A percentile compares a stretch with the other conserved stretches of the same genome.
Conservation (phyloP, 83 land plant species). For the Diphasiastrum complanatum region DNA sequence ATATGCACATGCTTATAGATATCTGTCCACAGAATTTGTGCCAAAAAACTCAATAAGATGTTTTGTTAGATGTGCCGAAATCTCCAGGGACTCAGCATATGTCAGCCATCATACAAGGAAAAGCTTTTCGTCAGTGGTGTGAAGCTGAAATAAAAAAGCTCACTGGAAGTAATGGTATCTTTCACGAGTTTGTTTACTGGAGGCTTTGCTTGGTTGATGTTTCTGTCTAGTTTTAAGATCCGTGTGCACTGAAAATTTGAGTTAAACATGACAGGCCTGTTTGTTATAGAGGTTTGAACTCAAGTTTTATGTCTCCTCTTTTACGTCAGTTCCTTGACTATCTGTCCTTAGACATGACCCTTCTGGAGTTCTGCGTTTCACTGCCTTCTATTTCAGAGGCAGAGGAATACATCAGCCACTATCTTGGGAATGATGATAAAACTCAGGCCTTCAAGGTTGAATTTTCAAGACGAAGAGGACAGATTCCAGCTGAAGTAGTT, state of each 20-base stretch:
- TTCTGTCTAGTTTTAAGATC: background rate
- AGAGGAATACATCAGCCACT: constrained; percentile 31
- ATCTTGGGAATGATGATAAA: constrained; percentile 17
- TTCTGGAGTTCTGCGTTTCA: constrained; percentile 36
- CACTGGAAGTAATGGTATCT: constrained; percentile 33
- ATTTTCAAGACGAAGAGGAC: constrained; percentile 30
- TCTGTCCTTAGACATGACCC: constrained; percentile 23
- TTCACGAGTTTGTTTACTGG: background rate
- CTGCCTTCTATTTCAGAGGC: constrained; percentile 32
- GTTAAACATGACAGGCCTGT: too few relatives aligned
- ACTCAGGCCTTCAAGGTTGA: constrained; percentile 27
- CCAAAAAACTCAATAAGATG: background rate
- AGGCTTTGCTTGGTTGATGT: background rate
- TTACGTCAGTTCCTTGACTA: background rate
- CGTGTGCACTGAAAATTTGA: background rate
- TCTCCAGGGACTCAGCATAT: background rate
- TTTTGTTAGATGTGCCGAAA: background rate
- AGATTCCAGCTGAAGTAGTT: constrained; percentile 13
- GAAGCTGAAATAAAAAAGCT: constrained; percentile 32
- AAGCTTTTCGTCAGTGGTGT: constrained; percentile 41
- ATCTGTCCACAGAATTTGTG: background rate
- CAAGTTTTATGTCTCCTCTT: too few relatives aligned
- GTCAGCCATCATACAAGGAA: constrained; percentile 15
- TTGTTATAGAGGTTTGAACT: too few relatives aligned
- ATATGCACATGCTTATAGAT: too few relatives aligned